Conservation (phyloP, 352 stramenopile genomes). For the Pythium dissimile region DNA sequence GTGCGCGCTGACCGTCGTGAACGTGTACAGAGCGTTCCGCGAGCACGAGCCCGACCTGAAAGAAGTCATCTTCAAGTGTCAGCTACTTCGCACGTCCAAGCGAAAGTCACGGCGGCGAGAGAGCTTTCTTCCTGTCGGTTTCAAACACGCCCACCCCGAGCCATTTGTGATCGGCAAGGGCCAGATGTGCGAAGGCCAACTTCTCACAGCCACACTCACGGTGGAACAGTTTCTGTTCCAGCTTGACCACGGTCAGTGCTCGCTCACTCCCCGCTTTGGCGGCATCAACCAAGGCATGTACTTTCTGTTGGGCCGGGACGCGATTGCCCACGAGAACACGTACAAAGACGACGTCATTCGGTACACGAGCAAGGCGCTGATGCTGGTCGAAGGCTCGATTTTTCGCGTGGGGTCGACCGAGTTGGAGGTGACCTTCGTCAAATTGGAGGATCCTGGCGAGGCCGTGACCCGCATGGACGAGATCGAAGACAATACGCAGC, state of each 20-base stretch:
- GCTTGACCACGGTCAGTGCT: conserved; percentile 51
- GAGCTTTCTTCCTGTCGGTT: conserved; percentile 56
- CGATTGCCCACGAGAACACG: conserved; percentile 30
- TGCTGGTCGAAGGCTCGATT: conserved; percentile 62
- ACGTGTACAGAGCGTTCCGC: conserved; percentile 38
- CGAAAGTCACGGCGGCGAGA: conserved; percentile 41
- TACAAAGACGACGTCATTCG: conserved; percentile 45
- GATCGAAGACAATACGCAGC: conserved; percentile 35
- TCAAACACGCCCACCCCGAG: conserved; percentile 36
- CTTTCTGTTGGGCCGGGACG: conserved; percentile 58
- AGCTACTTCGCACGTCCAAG: conserved; percentile 62
- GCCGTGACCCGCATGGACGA: conserved; percentile 26
- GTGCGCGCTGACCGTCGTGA: conserved; percentile 50
- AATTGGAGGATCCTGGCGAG: conserved; percentile 20
- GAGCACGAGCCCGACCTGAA: conserved; percentile 62
- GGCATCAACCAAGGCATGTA: conserved; percentile 72
- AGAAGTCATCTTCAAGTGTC: conserved; percentile 55
- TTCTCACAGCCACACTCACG: conserved; percentile 50
- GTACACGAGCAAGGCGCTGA: conserved; percentile 65
- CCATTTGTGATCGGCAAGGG: conserved; percentile 60
- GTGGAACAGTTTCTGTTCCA: conserved; percentile 69
- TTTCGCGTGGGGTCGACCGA: conserved; percentile 60
- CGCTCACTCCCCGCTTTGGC: conserved; percentile 48
- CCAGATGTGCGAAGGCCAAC: conserved; percentile 46
- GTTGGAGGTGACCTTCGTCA: conserved; percentile 61